Conservation (phyloP, 2,329 filamentous ascomycete genomes). For the Venturiaceae sp. region DNA sequence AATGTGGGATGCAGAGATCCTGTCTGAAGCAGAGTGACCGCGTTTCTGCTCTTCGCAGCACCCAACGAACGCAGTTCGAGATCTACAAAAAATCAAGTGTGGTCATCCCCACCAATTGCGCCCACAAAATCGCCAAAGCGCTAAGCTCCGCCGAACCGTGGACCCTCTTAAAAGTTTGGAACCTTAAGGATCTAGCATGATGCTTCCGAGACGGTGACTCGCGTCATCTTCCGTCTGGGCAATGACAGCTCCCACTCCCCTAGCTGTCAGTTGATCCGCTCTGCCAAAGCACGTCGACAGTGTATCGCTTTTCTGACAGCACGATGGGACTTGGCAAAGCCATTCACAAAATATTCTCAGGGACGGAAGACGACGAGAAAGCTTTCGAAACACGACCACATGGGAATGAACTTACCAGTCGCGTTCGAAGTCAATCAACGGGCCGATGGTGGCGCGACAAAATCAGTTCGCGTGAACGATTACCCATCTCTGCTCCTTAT, state of each 20-base stretch:
- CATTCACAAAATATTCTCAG: background rate
- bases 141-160: background rate
- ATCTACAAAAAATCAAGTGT: background rate
- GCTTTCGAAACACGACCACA: background rate
- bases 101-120: background rate
- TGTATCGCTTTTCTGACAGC: background rate
- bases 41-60: background rate
- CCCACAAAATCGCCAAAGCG: background rate
- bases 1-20: conserved; percentile 18
- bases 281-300: no score
- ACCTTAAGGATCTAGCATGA: background rate
- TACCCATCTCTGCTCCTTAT: background rate
- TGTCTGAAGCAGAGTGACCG: background rate
- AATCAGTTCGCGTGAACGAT: background rate
- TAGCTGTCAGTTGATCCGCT: no score
- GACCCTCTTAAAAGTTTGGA: background rate
- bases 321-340: background rate
- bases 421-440: background rate
- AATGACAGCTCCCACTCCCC: no score
- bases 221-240: background rate
- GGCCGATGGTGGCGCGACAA: background rate
- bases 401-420: background rate
- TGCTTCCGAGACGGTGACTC: background rate
- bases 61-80: background rate
- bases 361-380: background rate